These are phyloP conservation scores for Lepidium africanum DNA, from an alignment of 345 rosid genomes.

Conservation along the genomic window DNA sequence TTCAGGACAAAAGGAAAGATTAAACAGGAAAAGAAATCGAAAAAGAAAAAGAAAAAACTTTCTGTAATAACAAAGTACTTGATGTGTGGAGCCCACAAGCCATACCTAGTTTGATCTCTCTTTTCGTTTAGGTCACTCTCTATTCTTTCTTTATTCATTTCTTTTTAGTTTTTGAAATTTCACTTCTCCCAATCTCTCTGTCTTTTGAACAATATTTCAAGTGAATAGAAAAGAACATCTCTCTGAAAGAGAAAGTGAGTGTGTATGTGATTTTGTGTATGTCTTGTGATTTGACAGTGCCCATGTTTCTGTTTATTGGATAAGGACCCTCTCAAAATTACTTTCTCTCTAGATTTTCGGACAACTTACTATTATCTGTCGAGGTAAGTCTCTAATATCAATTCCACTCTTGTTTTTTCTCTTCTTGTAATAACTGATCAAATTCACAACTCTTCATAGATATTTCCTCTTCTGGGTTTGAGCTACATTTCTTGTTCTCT, in stretches of 20 bases:
- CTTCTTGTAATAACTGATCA: neutral
- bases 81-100: slow-evolving; percentile 46
- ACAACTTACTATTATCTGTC: neutral
- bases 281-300: slow-evolving; percentile 25
- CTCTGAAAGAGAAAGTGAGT: slow-evolving; percentile 3
- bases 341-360: neutral
- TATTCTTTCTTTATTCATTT: neutral
- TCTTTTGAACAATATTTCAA: neutral
- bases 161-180: neutral
- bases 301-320: slow-evolving; percentile 27
- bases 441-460: neutral
- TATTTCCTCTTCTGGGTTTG: slow-evolving; percentile 13
- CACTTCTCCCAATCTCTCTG: slow-evolving; percentile 27
- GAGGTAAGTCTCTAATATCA: neutral
- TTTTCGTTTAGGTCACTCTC: slow-evolving; percentile 23
- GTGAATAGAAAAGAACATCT: slow-evolving; percentile 11
- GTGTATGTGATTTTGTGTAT: neutral
- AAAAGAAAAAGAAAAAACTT: neutral
- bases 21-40: neutral
- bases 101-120: slow-evolving; percentile 48
- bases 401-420: neutral
- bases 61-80: slow-evolving; percentile 9
- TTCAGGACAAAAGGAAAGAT: slow-evolving; percentile 6
- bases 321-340: slow-evolving; percentile 7
- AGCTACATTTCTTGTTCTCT: slow-evolving; percentile 3